phyloP scores from a whole-genome alignment of 169 alveolate genomes.

The Ichthyophthirius multifiliis region DNA sequence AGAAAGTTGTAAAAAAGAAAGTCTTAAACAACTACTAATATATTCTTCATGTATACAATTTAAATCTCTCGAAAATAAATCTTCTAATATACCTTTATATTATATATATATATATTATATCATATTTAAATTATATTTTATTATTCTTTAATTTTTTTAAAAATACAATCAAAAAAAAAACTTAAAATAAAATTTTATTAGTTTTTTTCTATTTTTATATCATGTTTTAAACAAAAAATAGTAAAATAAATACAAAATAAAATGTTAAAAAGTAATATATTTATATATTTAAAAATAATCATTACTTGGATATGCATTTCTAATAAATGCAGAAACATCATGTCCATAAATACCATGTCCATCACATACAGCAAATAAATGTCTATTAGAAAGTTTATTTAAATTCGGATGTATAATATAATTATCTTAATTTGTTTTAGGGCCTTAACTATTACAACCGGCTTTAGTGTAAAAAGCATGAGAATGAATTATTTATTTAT shows the following conservation, averaged over 20 bases:
- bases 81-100: conserved; percentile 12
- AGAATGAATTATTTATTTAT: no score
- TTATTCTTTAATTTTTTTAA: no score
- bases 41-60: neutral
- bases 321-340: conserved; percentile 65
- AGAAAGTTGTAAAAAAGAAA: neutral
- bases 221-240: neutral
- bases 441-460: conserved; percentile 2
- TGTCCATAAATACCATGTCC: conserved; percentile 88
- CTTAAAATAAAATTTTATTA: no score
- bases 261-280: no score
- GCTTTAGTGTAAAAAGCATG: no score
- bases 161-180: no score
- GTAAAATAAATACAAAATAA: no score
- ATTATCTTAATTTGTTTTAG: conserved; percentile 43
- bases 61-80: neutral
- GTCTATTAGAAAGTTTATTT: neutral
- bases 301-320: conserved; percentile 44
- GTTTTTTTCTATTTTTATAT: neutral
- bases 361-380: conserved; percentile 81
- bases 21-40: neutral
- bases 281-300: no score
- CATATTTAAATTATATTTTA: no score
- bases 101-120: no score
- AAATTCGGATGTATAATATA: conserved; percentile 46